phyloP scores from a whole-genome alignment of 345 rosid genomes.

The Acer negundo region DNA sequence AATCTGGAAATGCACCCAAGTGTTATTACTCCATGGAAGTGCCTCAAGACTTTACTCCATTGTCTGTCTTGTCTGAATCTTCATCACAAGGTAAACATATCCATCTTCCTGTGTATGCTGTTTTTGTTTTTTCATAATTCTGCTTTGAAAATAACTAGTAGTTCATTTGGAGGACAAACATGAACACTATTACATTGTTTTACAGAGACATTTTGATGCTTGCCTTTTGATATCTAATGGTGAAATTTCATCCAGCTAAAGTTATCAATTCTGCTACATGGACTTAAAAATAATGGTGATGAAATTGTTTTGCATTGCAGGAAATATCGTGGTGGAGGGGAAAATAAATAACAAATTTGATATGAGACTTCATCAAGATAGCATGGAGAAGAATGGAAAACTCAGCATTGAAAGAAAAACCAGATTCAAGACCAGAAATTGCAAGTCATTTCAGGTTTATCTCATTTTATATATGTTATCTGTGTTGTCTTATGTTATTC shows the following conservation, averaged over 20 bases:
- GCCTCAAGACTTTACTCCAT: constrained; percentile 64
- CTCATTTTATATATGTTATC: constrained; percentile 9
- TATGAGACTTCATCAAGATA: constrained; percentile 72
- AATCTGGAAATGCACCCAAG: constrained; percentile 63
- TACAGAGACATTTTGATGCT: too few species aligned
- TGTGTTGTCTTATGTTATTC: not conserved
- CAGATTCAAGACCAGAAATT: constrained; percentile 31
- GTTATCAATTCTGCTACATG: not conserved
- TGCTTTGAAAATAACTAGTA: too few species aligned
- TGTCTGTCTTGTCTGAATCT: constrained; percentile 59
- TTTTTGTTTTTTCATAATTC: not conserved
- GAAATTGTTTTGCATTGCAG: constrained; percentile 35
- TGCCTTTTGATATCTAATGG: too few species aligned
- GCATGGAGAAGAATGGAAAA: constrained; percentile 53
- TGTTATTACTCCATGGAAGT: constrained; percentile 62
- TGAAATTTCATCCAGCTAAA: too few species aligned
- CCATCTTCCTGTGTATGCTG: not conserved
- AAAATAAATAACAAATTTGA: constrained; percentile 76
- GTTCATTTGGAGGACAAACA: too few species aligned
- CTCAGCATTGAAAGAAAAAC: too few species aligned
- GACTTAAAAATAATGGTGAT: not conserved
- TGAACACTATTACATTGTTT: too few species aligned
- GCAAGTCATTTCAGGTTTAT: constrained; percentile 84
- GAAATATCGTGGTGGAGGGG: constrained; percentile 66
- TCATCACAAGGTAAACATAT: constrained; percentile 57